Percentiles rank a stretch among this genome's conserved stretches.
Evolutionary conservation across 1,284 basidiomycete species (phyloP).

Genomic region (Singerocomus inundabilis): DNA sequence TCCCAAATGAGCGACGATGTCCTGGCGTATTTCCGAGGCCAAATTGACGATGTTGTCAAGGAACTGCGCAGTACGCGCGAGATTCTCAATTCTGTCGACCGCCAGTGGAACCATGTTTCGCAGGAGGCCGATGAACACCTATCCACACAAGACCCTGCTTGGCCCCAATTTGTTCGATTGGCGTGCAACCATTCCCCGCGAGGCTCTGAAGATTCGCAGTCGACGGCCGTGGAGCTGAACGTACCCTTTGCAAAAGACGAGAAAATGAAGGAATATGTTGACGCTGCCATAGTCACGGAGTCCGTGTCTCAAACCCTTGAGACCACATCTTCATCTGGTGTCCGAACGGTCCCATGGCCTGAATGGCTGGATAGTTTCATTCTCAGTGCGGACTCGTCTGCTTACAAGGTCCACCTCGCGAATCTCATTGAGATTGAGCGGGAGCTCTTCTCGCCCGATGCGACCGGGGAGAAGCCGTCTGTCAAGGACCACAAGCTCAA

Average conservation of each 20-base stretch:
- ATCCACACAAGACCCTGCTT: constrained; percentile 5
- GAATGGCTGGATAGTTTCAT: constrained; percentile 39
- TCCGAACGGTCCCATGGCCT: constrained; percentile 37
- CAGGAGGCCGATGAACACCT: constrained; percentile 45
- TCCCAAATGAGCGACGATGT: constrained; percentile 44
- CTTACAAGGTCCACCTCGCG: constrained; percentile 37
- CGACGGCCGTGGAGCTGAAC: constrained; percentile 41
- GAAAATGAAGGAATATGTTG: constrained; percentile 19
- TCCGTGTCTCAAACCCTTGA: constrained; percentile 15
- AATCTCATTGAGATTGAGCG: constrained; percentile 41
- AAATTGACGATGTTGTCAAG: constrained; percentile 48
- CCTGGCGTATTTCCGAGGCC: constrained; percentile 47
- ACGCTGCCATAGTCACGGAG: constrained; percentile 28
- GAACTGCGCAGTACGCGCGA: constrained; percentile 48
- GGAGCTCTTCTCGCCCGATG: constrained; percentile 30
- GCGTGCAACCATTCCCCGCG: constrained; percentile 35
- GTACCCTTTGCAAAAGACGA: constrained; percentile 19
- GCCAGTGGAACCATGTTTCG: constrained; percentile 41
- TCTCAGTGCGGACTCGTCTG: constrained; percentile 35
- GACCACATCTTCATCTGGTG: constrained; percentile 25
- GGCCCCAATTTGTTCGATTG: constrained; percentile 35
- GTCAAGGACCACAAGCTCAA: constrained; percentile 36
- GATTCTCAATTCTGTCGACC: constrained; percentile 40
- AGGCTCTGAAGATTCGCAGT: constrained; percentile 57
- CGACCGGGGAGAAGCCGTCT: constrained; percentile 32